phyloP scores from a whole-genome alignment of 2,329 filamentous ascomycete genomes.

The Colletotrichum sp. region DNA sequence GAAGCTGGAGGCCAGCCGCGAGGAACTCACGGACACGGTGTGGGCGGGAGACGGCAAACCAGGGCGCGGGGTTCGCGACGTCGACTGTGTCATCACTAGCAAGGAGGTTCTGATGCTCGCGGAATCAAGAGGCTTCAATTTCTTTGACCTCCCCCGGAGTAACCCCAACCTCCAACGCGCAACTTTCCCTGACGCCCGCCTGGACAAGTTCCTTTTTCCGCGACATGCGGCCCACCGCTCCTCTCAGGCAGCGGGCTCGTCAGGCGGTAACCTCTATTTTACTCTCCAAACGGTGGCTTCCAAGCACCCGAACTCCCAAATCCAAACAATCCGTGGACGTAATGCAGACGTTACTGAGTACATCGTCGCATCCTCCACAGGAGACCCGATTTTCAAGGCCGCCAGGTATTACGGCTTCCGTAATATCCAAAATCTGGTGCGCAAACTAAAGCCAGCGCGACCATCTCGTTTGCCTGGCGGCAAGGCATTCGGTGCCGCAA shows the following conservation, averaged over 20 bases:
- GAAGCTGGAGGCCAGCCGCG: constrained; percentile 93
- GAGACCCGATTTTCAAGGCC: constrained; percentile 72
- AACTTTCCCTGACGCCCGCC: constrained; percentile 74
- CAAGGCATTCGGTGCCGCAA: constrained; percentile 61
- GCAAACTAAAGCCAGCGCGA: constrained; percentile 83
- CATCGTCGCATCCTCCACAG: constrained; percentile 62
- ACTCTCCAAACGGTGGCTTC: constrained; percentile 78
- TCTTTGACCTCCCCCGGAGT: constrained; percentile 71
- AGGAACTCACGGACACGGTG: constrained; percentile 83
- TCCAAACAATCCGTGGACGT: constrained; percentile 76
- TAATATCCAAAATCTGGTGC: constrained; percentile 97
- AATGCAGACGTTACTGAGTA: constrained; percentile 95
- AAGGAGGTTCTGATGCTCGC: constrained; percentile 93
- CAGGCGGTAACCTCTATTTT: constrained; percentile 88
- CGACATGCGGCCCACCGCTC: constrained; percentile 45
- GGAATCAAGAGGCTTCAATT: constrained; percentile 77
- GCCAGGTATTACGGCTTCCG: constrained; percentile 97
- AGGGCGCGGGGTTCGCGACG: constrained; percentile 74
- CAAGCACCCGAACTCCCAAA: constrained; percentile 71
- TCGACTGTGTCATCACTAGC: constrained; percentile 97
- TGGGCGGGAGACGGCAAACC: constrained; percentile 65
- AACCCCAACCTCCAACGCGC: constrained; percentile 50
- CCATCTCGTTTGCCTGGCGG: constrained; percentile 82
- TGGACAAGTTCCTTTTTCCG: constrained; percentile 79
- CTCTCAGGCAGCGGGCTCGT: constrained; percentile 71